Base-by-base conservation (phyloP, 257 asterid genomes). In the Anisodus acutangulus region DNA sequence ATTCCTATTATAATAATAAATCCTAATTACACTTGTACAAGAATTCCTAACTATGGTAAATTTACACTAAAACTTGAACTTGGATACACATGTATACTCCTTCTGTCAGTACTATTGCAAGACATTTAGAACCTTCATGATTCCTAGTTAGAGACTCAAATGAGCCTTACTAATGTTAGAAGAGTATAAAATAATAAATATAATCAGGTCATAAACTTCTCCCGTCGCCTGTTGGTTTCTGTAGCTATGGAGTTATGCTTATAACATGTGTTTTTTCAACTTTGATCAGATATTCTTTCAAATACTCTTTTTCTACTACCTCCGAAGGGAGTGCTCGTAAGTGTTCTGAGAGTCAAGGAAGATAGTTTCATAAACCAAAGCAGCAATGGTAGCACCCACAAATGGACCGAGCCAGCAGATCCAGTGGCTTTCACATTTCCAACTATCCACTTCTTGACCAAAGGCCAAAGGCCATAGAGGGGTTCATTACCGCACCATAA, bases 381-480 rank as follows among this genome's bases (percentile, higher is more conserved):
- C 94, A 22, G 97, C 96, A 41, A 92, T 86, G 58, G 86, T 92
- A 3, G 94, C 93, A 60, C 97, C 97, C 0, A 83, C 84, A 8
- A 93, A 88, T 0, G 97, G 96, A 45, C 96, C 96, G 6, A 91
- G 89, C 97, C 97, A 58, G 9, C 15, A 58, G 19, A 58, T 58
- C 63, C 63, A 58, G 9, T 58, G 63, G 9, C n/a, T 6, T 22
- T 47, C 81, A 97, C 96, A 93, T 37, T 93, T 85, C 97, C 97
- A 93, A 90, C 94, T 91, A 5, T 92, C 95, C 10, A 93, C 93
- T 0, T 97, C 96, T 0, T 96, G 97, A 1, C 97, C 97, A 43
- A 93, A 93, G 3, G 97, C 97, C 97, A 43, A 93, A 93, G 3
- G 97, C 90, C 72, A 93, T 95, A 8, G 97, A 97, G 0, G 97